Evolutionary conservation across 352 stramenopile genomes (phyloP).

Genomic region (Phytophthora lateralis): DNA sequence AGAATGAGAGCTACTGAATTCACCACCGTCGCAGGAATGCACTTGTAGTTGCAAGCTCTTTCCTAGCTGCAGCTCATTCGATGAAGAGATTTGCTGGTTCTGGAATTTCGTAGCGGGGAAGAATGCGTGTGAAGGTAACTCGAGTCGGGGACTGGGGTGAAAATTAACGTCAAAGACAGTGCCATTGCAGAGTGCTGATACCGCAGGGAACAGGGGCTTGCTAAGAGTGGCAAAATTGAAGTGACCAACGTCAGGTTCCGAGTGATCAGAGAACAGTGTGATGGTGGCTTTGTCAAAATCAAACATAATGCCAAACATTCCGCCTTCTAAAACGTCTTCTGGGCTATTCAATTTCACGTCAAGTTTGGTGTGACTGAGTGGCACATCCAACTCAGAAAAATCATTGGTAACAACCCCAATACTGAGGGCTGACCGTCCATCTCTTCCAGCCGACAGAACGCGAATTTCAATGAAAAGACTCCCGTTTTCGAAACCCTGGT

Average conservation of each 20-base stretch:
- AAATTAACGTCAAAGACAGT: slow-evolving; percentile 71
- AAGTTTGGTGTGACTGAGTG: slow-evolving; percentile 28
- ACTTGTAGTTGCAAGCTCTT: slow-evolving; percentile 77
- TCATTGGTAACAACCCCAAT: slow-evolving; percentile 63
- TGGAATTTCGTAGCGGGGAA: slow-evolving; percentile 36
- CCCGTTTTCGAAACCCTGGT: slow-evolving; percentile 54
- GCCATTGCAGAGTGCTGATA: slow-evolving; percentile 78
- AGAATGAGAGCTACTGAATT: slow-evolving; percentile 78
- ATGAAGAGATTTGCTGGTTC: slow-evolving; percentile 51
- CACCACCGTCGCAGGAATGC: slow-evolving; percentile 72
- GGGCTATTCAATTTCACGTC: slow-evolving; percentile 43
- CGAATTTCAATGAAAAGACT: slow-evolving; percentile 67
- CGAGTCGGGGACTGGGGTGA: slow-evolving; percentile 52
- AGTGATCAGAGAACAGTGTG: slow-evolving; percentile 57
- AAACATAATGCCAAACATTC: slow-evolving; percentile 75
- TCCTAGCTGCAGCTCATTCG: slow-evolving; percentile 72
- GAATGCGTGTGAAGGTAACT: slow-evolving; percentile 55
- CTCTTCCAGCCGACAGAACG: slow-evolving; percentile 53
- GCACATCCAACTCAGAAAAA: slow-evolving; percentile 30
- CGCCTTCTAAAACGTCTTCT: slow-evolving; percentile 44
- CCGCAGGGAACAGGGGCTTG: slow-evolving; percentile 54
- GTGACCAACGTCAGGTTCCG: slow-evolving; percentile 43
- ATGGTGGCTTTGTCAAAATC: slow-evolving; percentile 70
- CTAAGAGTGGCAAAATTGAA: slow-evolving; percentile 41
- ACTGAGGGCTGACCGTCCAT: slow-evolving; percentile 47